Evolutionary conservation across 139 green algal species (phyloP).

Genomic region (Tetratostichococcus sp.): DNA sequence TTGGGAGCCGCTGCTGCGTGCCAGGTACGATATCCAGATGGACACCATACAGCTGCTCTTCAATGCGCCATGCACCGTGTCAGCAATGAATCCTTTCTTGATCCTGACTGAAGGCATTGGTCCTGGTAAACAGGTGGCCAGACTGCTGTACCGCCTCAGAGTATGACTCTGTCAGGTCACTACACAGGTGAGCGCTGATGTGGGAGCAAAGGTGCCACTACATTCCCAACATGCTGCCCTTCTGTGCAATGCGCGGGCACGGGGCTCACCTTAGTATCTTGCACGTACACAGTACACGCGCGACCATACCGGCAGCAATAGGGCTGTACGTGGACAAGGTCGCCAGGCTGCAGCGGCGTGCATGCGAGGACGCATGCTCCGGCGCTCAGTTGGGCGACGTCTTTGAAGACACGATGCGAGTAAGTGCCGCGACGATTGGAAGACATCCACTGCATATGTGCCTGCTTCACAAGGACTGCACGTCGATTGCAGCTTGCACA

Average conservation of each 20-base stretch:
- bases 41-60: no score
- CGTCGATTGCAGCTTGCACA: background rate
- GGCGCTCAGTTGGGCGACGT: no score
- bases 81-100: no score
- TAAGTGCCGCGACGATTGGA: no score
- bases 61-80: no score
- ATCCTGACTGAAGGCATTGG: no score
- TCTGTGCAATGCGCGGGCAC: no score
- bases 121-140: background rate
- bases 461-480: no score
- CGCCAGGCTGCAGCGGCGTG: background rate
- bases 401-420: background rate
- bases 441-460: no score
- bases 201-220: background rate
- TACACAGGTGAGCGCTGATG: background rate
- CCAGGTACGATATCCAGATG: background rate
- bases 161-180: background rate
- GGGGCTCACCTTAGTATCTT: background rate
- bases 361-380: background rate
- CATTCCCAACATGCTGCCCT: background rate
- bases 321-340: background rate
- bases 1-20: background rate
- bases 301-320: background rate
- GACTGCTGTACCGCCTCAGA: background rate
- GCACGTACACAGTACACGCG: background rate